Conservation (phyloP, 1,139 yeast genomes). For the Geotrichum klebahnii region DNA sequence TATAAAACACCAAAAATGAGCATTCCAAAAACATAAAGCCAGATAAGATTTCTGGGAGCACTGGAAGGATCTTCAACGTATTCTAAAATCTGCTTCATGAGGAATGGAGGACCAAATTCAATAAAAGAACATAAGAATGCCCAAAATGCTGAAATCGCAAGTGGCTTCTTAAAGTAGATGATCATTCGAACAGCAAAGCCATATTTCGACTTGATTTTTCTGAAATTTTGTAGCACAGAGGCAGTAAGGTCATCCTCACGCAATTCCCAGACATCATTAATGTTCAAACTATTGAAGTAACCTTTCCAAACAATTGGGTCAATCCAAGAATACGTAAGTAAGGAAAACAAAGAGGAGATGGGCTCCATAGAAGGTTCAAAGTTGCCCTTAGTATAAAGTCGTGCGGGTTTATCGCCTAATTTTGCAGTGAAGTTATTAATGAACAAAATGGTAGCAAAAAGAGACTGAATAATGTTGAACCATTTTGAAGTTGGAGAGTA, state of each 20-base stretch:
- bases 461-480: conserved; percentile 36
- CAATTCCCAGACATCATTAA: conserved; percentile 80
- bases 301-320: conserved; percentile 67
- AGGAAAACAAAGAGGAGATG: conserved; percentile 55
- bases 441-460: conserved; percentile 45
- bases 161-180: conserved; percentile 56
- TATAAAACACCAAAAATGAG: conserved; percentile 59
- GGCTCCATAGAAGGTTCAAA: conserved; percentile 73
- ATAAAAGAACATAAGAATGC: conserved; percentile 63
- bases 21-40: conserved; percentile 80
- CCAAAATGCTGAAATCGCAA: conserved; percentile 66
- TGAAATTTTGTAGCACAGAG: conserved; percentile 57
- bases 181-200: conserved; percentile 57
- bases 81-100: conserved; percentile 73
- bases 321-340: conserved; percentile 73
- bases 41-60: conserved; percentile 69
- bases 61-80: conserved; percentile 70
- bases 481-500: conserved; percentile 34
- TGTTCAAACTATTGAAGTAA: conserved; percentile 51
- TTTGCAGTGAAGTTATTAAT: conserved; percentile 58
- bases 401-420: conserved; percentile 49
- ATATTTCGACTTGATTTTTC: conserved; percentile 40
- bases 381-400: conserved; percentile 41
- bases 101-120: conserved; percentile 71
- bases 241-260: conserved; percentile 77